Evolutionary conservation across 2,329 filamentous ascomycete genomes (phyloP).

Genomic region (Alternaria sp.): DNA sequence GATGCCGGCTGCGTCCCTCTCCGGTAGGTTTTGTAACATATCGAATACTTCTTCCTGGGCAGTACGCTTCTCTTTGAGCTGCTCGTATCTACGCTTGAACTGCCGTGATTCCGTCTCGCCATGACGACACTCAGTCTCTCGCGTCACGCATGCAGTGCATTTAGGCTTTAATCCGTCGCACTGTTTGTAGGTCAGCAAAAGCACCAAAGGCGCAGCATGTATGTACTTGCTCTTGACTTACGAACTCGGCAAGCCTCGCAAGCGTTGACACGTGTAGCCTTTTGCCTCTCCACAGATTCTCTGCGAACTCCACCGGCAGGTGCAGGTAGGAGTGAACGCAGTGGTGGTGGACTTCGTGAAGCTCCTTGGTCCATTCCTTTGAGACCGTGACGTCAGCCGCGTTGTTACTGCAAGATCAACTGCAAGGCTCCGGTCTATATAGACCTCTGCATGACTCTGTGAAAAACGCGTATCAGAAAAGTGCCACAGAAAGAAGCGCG

Average conservation of each 20-base stretch:
- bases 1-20: constrained; percentile 17
- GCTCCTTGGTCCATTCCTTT: constrained; percentile 2
- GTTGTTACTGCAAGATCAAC: neutral
- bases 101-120: constrained; percentile 4
- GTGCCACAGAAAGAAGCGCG: neutral
- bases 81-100: constrained; percentile 12
- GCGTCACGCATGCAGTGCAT: constrained; percentile 10
- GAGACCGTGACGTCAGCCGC: neutral
- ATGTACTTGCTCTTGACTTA: constrained; percentile 16
- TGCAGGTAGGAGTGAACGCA: constrained; percentile 9
- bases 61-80: constrained; percentile 8
- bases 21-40: constrained; percentile 12
- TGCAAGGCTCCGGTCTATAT: neutral
- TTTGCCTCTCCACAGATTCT: neutral
- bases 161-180: constrained; percentile 13
- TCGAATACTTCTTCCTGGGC: constrained; percentile 20
- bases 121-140: constrained; percentile 14
- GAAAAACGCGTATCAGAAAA: neutral
- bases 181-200: constrained; percentile 3
- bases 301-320: constrained; percentile 1
- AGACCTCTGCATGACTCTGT: neutral
- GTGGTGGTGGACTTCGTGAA: neutral
- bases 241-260: constrained; percentile 16
- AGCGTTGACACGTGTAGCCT: constrained; percentile 1
- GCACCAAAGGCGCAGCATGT: neutral